Evolutionary conservation across 2,329 filamentous ascomycete genomes (phyloP), one percentile per base, ranked within the genome.

Genomic region (Coniochaeta sp.): DNA sequence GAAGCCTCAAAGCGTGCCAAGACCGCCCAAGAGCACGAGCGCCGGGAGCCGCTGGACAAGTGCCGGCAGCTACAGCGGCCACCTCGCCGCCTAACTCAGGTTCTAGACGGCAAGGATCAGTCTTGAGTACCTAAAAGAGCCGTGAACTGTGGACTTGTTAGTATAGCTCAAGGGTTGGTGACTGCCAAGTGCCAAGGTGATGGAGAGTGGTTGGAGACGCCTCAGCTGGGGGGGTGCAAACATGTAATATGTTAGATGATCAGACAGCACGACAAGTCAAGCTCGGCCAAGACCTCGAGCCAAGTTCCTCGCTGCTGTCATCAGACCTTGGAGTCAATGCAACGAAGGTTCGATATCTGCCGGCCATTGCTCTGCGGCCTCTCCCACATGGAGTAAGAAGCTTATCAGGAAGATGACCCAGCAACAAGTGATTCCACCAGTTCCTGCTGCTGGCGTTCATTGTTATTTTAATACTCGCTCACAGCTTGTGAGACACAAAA

Each of bases 1-100:
- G 72, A 60, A n/a, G 58, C 55, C 44, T 60, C 32, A 30, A 64
- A 67, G 63, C 63, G 44, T 54, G 60, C 62, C 61, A 54, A 63
- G 61, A 62, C 60, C 24, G 58, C 47, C 62, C 61, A 54, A 63
- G 61, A 62, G 61, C 24, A 59, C 47, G 47, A 52, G 47, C 22
- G 22, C 8, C 22, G 24, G 47, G 22, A 26, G 22, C n/a, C n/a
- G 47, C 14, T 30, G 10, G 30, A 52, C 22, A 52, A 52, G 24
- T 52, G 47, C 47, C 47, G 47, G 47, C 47, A 52, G 47, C 22
- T 52, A 24, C 47, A 28, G 24, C 24, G 30, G n/a, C 47, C 47
- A 52, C 47, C 24, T 30, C 22, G 12, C 5, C 22, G 9, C 47
- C 22, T 12, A 26, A 47, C 38, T 40, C 42, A 26, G 22, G 42